Percentiles rank a stretch among this genome's conserved stretches.
Conservation (phyloP, 129 eudicot genomes). For the Lactuca sativa region DNA sequence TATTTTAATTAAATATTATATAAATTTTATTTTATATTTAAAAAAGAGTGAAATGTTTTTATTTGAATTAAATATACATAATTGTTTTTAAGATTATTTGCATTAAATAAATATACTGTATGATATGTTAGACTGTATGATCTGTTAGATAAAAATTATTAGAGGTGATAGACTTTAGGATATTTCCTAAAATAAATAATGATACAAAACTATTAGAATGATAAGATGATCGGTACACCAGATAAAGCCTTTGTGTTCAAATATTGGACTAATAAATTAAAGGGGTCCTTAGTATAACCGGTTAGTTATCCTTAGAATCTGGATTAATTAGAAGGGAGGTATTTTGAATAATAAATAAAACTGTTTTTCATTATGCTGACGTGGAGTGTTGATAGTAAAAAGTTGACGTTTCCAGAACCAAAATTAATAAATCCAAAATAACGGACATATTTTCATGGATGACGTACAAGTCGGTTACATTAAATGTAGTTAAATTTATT, state of each 20-base stretch:
- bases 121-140: too few species aligned
- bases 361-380: not conserved
- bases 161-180: too few species aligned
- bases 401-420: constrained; percentile 10
- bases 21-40: too few species aligned
- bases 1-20: too few species aligned
- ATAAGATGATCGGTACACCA: too few species aligned
- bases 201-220: too few species aligned
- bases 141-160: too few species aligned
- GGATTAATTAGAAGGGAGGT: constrained; percentile 10
- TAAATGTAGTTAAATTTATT: not conserved
- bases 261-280: not conserved
- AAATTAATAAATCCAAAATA: not conserved
- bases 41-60: too few species aligned
- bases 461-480: not conserved
- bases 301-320: not conserved
- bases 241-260: not conserved
- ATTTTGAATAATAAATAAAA: constrained; percentile 2
- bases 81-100: too few species aligned
- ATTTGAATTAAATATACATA: too few species aligned
- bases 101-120: too few species aligned
- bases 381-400: not conserved
- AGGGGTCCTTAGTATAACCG: not conserved
- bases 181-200: too few species aligned
- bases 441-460: not conserved